Evolutionary conservation across 2,329 filamentous ascomycete genomes (phyloP).

Genomic region (Dactylellina drechsleri): DNA sequence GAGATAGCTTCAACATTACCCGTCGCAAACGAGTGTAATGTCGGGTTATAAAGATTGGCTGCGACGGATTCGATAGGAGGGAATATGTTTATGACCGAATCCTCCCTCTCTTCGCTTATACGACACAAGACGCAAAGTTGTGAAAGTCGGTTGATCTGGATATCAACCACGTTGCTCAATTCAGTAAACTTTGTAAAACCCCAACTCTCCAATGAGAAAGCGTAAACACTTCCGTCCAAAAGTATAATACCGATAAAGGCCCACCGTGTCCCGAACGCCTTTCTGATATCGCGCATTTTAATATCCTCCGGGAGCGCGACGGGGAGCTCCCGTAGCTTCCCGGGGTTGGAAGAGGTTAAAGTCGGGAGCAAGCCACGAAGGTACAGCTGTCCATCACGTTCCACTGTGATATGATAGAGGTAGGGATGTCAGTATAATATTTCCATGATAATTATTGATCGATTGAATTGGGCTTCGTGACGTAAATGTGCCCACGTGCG

Average conservation of each 20-base stretch:
- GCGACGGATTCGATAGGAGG: constrained; percentile 20
- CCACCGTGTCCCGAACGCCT: constrained; percentile 47
- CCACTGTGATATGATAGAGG: constrained; percentile 15
- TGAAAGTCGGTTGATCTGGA: constrained; percentile 28
- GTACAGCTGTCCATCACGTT: constrained; percentile 34
- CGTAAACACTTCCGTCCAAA: constrained; percentile 19
- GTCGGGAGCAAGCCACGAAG: constrained; percentile 40
- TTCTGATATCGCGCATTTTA: constrained; percentile 9
- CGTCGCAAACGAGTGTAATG: constrained; percentile 8
- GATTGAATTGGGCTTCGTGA: no score
- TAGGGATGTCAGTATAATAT: constrained; percentile 24
- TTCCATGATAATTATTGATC: background rate
- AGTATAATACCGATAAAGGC: constrained; percentile 31
- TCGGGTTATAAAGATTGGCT: constrained; percentile 27
- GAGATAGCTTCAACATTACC: constrained; percentile 10
- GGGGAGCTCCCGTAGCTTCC: constrained; percentile 14
- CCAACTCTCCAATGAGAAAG: constrained; percentile 26
- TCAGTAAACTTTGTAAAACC: constrained; percentile 1
- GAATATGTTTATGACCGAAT: background rate
- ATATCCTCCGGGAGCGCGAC: constrained; percentile 14
- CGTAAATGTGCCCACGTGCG: background rate
- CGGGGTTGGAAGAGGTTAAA: background rate
- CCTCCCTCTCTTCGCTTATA: background rate
- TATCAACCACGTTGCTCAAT: constrained; percentile 4
- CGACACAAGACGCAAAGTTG: constrained; percentile 29